Base-by-base conservation (phyloP, 2,329 filamentous ascomycete genomes). In the Orbilia javanica region DNA sequence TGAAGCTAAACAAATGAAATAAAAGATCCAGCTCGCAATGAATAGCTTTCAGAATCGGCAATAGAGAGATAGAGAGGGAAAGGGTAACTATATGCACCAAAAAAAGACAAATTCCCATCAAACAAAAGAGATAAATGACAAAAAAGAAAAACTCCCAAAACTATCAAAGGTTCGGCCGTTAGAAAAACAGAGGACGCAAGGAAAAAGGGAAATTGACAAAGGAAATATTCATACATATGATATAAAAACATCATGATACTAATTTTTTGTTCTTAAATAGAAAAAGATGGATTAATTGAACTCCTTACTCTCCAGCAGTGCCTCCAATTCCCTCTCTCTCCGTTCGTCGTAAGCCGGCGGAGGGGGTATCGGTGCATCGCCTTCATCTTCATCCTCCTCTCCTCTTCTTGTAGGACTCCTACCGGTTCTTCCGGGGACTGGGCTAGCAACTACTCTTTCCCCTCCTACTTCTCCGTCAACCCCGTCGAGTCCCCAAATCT, bases 391-490 rank as follows among this genome's bases (percentile, higher is more conserved):
- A 2, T 66, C 65, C 11, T 64, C 65, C 11, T 53, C 63, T 27
- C 13, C 60, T 25, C 64, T 11, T 62, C 70, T 60, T 7, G 44
- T 11, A 36, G 50, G 50, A 10, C 48, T 39, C 31, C 48, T 57
- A 10, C 64, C 46, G n/a, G 7, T 55, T n/a, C 52, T 57, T 5
- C 29, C 52, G 7, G 62, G 62, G 0, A 62, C 20, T 27, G 70
- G 70, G 39, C 70, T 74, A 18, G 27, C 31, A 11, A 74, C 42
- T 3, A 78, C 74, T n/a, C 74, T 67, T 36, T 78, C 74, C 4
- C 75, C 75, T 10, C 75, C 75, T 22, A 79, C 69, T 20, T 79
- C 75, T 2, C 64, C 65, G 39, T 79, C 75, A 34, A 73, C 70
- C 0, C 75, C 75, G 29, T 65, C 31, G 6, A 79, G 46, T 3